Evolutionary conservation across 257 asterid genomes (phyloP).

Genomic region (Mentha longifolia): DNA sequence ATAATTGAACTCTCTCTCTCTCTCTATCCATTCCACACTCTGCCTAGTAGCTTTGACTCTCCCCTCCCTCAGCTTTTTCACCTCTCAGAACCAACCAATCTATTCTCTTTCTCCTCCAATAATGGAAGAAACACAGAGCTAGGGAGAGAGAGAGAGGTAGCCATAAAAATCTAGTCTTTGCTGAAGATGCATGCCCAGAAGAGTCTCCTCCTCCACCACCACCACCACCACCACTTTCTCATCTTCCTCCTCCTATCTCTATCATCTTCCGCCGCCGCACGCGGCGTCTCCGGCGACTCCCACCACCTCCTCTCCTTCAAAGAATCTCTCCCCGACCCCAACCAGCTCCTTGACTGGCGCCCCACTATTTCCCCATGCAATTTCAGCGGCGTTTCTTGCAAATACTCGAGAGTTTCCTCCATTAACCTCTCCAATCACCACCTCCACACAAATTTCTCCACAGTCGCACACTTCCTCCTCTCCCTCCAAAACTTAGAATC

Average conservation of each 20-base stretch:
- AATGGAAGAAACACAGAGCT: constrained; percentile 57
- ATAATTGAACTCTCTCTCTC: constrained; percentile 48
- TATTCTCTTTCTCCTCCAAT: constrained; percentile 23
- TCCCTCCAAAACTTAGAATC: constrained; percentile 56
- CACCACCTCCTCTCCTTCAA: constrained; percentile 76
- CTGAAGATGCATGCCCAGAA: constrained; percentile 47
- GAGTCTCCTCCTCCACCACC: constrained; percentile 30
- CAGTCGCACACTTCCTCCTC: constrained; percentile 53
- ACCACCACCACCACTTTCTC: constrained; percentile 5
- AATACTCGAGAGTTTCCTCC: constrained; percentile 54
- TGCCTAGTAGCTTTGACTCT: constrained; percentile 58
- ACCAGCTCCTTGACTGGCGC: constrained; percentile 57
- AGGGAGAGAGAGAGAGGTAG: constrained; percentile 15
- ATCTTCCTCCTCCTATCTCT: constrained; percentile 28
- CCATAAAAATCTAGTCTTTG: constrained; percentile 36
- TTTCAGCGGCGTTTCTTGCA: constrained; percentile 70
- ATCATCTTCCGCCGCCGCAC: constrained; percentile 33
- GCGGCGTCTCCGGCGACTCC: constrained; percentile 47
- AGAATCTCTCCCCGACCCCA: constrained; percentile 54
- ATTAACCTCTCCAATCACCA: constrained; percentile 59
- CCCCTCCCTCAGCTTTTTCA: constrained; percentile 28
- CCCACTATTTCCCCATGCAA: constrained; percentile 57
- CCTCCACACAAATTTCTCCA: constrained; percentile 54
- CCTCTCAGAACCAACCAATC: constrained; percentile 31
- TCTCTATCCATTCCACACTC: constrained; percentile 38